phyloP scores from a whole-genome alignment of 129 eudicot genomes.

The Ambrosia artemisiifolia region DNA sequence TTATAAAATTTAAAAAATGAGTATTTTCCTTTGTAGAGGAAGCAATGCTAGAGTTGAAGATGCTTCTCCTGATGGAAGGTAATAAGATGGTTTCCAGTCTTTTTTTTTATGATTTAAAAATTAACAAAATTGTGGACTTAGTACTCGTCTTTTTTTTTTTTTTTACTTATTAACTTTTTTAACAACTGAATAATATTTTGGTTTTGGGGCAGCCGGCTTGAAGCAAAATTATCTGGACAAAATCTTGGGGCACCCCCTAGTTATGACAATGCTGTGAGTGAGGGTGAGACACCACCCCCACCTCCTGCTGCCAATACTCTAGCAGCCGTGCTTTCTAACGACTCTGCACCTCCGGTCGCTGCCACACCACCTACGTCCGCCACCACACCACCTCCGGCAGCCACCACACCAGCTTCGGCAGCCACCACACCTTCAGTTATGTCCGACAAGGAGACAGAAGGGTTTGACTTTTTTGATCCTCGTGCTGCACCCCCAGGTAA shows the following conservation, averaged over 20 bases:
- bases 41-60: constrained; percentile 71
- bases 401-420: constrained; percentile 31
- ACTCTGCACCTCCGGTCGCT: constrained; percentile 26
- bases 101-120: no score
- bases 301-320: constrained; percentile 14
- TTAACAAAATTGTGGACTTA: not conserved
- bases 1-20: not conserved
- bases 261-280: constrained; percentile 75
- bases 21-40: constrained; percentile 41
- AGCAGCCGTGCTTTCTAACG: constrained; percentile 21
- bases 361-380: constrained; percentile 35
- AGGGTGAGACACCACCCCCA: constrained; percentile 37
- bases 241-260: constrained; percentile 72
- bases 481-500: constrained; percentile 71
- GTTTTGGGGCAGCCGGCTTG: constrained; percentile 43
- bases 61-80: constrained; percentile 87
- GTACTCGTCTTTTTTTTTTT: not conserved
- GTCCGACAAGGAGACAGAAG: constrained; percentile 36
- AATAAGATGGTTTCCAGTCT: not conserved
- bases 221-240: constrained; percentile 61
- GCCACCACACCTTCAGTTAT: constrained; percentile 36
- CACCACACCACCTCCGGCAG: constrained; percentile 29
- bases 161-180: not conserved
- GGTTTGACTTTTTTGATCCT: constrained; percentile 85
- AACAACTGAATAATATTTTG: not conserved